These are phyloP conservation scores for Phytophthora crassamura DNA, from an alignment of 352 stramenopile genomes.

Conservation along the genomic window DNA sequence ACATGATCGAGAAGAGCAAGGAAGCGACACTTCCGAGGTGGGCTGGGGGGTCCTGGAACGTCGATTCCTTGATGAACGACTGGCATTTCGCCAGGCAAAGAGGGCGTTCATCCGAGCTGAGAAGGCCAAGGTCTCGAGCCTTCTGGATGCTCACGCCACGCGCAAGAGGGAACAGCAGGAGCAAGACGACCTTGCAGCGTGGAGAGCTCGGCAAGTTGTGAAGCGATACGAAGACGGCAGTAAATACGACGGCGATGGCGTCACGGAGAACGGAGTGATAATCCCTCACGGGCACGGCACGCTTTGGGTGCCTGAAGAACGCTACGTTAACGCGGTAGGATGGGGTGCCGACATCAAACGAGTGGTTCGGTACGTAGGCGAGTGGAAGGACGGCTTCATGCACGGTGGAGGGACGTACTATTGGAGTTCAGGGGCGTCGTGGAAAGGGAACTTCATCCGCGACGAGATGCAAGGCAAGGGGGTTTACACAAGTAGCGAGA, in stretches of 20 bases:
- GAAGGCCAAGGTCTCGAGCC: slow-evolving; percentile 43
- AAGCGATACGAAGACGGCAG: slow-evolving; percentile 68
- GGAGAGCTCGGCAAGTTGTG: slow-evolving; percentile 58
- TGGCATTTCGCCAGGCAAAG: slow-evolving; percentile 58
- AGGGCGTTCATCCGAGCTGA: slow-evolving; percentile 47
- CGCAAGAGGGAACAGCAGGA: slow-evolving; percentile 42
- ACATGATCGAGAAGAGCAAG: slow-evolving; percentile 22
- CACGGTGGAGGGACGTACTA: slow-evolving; percentile 64
- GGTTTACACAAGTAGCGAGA: slow-evolving; percentile 45
- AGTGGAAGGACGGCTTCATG: slow-evolving; percentile 68
- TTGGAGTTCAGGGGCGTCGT: slow-evolving; percentile 63
- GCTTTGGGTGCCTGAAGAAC: slow-evolving; percentile 58
- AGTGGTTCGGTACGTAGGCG: slow-evolving; percentile 50
- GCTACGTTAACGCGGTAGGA: slow-evolving; percentile 21
- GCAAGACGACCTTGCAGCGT: slow-evolving; percentile 38
- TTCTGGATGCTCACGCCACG: slow-evolving; percentile 45
- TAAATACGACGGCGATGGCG: slow-evolving; percentile 75
- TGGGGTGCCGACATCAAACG: slow-evolving; percentile 51
- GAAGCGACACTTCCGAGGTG: neutral
- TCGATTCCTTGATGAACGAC: slow-evolving; percentile 54
- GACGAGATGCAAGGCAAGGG: slow-evolving; percentile 72
- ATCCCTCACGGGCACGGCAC: slow-evolving; percentile 67
- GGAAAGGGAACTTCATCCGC: slow-evolving; percentile 63
- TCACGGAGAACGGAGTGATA: slow-evolving; percentile 45
- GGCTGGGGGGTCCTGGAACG: slow-evolving; percentile 42